These are phyloP conservation scores for Sanghuangporus baumii DNA, from an alignment of 1,284 basidiomycete genomes.

Conservation along the genomic window DNA sequence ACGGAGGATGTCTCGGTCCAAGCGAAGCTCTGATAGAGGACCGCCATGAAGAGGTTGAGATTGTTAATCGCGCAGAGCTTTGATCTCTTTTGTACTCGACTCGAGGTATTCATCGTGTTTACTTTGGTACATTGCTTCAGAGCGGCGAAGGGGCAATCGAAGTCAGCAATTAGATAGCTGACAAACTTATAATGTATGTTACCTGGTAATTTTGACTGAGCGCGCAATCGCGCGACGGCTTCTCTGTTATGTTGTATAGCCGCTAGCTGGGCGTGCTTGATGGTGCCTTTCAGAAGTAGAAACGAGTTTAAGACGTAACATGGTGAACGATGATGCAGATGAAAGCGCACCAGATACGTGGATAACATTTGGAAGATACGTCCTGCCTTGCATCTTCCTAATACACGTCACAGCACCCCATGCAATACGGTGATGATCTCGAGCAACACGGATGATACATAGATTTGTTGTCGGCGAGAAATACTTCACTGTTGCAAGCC, in stretches of 20 bases:
- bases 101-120: slow-evolving; percentile 54
- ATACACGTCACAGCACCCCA: slow-evolving; percentile 70
- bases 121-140: slow-evolving; percentile 46
- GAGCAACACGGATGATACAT: slow-evolving; percentile 71
- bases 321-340: neutral
- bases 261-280: slow-evolving; percentile 71
- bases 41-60: neutral
- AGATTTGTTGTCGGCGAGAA: slow-evolving; percentile 72
- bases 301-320: neutral
- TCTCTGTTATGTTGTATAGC: slow-evolving; percentile 68
- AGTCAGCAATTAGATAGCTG: neutral
- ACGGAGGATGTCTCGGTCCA: slow-evolving; percentile 1
- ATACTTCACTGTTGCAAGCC: slow-evolving; percentile 59
- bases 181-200: slow-evolving; percentile 16
- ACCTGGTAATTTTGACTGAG: slow-evolving; percentile 48
- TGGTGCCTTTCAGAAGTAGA: slow-evolving; percentile 51
- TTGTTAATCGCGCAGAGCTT: slow-evolving; percentile 53
- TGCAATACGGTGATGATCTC: slow-evolving; percentile 67
- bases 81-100: slow-evolving; percentile 53
- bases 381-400: slow-evolving; percentile 48
- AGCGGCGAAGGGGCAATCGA: neutral
- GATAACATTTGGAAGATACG: slow-evolving; percentile 62
- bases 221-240: slow-evolving; percentile 57
- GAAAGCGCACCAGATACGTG: slow-evolving; percentile 61
- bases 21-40: slow-evolving; percentile 11